These are phyloP conservation scores for Monosporascus sp. DNA, from an alignment of 2,329 filamentous ascomycete genomes.

Conservation along the genomic window DNA sequence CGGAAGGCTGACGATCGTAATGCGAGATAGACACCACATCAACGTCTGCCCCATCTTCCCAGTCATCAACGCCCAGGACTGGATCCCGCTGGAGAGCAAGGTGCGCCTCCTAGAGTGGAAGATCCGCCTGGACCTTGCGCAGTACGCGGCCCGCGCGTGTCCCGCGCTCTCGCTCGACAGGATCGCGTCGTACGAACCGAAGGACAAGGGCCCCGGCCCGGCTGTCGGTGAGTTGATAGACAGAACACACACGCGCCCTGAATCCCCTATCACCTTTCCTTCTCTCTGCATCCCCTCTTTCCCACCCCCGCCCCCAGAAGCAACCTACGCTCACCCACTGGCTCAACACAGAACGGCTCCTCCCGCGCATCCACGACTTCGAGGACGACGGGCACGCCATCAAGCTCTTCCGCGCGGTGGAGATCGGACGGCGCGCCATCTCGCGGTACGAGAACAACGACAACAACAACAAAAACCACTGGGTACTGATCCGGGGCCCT, in stretches of 20 bases:
- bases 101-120: slow-evolving; percentile 76
- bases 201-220: slow-evolving; percentile 29
- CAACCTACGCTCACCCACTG: background rate
- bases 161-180: slow-evolving; percentile 56
- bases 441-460: slow-evolving; percentile 31
- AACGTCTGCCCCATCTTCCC: slow-evolving; percentile 71
- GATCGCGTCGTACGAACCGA: slow-evolving; percentile 55
- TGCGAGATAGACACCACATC: slow-evolving; percentile 64
- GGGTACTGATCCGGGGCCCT: slow-evolving; percentile 48
- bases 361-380: slow-evolving; percentile 40
- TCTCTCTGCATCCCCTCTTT: too few relatives aligned
- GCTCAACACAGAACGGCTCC: slow-evolving; percentile 30
- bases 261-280: too few relatives aligned
- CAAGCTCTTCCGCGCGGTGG: slow-evolving; percentile 69
- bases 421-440: slow-evolving; percentile 53
- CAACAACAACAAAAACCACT: slow-evolving; percentile 32
- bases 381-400: slow-evolving; percentile 76
- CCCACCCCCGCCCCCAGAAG: background rate
- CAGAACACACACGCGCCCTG: too few relatives aligned
- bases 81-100: slow-evolving; percentile 57
- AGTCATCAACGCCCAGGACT: slow-evolving; percentile 55
- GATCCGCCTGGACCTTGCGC: slow-evolving; percentile 64
- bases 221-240: slow-evolving; percentile 34
- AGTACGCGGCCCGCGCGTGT: slow-evolving; percentile 66
- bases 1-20: background rate